Conservation (phyloP, 31 red algal genomes). For the Endocladia muricata region DNA sequence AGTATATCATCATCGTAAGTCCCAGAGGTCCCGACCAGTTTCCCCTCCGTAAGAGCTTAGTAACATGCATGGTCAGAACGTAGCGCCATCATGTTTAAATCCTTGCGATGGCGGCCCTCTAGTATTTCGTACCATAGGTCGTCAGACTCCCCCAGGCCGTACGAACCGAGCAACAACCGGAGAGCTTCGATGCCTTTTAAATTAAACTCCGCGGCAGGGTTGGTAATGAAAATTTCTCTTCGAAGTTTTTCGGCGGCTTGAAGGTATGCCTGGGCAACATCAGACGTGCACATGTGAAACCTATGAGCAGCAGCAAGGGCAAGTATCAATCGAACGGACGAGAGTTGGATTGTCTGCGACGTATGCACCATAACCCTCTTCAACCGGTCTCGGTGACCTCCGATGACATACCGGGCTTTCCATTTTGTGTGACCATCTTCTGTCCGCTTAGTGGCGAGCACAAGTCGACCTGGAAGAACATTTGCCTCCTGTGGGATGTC, state of each 20-base stretch:
- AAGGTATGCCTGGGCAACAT: constrained; percentile 21
- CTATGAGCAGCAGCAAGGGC: constrained; percentile 4
- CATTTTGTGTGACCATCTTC: constrained; percentile 17
- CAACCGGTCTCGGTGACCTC: constrained; percentile 11
- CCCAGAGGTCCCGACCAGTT: background rate
- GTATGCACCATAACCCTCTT: constrained; percentile 18
- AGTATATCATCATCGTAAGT: constrained; percentile 9
- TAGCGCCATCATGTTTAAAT: constrained; percentile 7
- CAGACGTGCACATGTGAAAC: constrained; percentile 11
- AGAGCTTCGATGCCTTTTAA: background rate
- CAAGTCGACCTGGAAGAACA: constrained; percentile 33
- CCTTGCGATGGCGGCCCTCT: background rate
- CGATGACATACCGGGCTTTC: constrained; percentile 40
- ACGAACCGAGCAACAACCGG: background rate
- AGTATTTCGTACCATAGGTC: constrained; percentile 13
- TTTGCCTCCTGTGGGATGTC: constrained; percentile 31
- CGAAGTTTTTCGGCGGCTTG: background rate
- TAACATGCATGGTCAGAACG: constrained; percentile 12
- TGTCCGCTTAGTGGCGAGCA: background rate
- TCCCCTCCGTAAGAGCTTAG: background rate
- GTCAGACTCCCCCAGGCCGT: constrained; percentile 2
- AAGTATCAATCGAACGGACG: constrained; percentile 11
- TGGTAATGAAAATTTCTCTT: background rate
- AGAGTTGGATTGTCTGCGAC: constrained; percentile 10
- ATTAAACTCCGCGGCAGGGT: constrained; percentile 16